These are phyloP conservation scores for Articulospora tetracladia DNA, from an alignment of 495 filamentous ascomycete genomes.

Conservation along the genomic window DNA sequence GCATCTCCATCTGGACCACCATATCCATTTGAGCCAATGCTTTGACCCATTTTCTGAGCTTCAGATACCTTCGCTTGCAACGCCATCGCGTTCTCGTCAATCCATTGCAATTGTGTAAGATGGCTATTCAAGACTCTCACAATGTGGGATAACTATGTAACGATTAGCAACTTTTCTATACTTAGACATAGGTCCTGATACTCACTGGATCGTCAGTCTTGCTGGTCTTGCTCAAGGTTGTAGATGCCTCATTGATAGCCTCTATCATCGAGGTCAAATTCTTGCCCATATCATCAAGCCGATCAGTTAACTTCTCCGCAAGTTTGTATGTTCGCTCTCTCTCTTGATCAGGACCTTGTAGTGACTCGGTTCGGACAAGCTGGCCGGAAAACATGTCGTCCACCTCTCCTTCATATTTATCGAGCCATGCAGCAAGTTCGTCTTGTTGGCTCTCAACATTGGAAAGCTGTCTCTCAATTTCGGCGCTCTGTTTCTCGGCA, in stretches of 20 bases:
- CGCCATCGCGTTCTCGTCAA: slow-evolving; percentile 78
- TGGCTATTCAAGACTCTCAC: slow-evolving; percentile 92
- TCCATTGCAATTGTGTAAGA: slow-evolving; percentile 81
- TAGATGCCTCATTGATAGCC: slow-evolving; percentile 86
- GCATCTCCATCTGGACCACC: slow-evolving; percentile 58
- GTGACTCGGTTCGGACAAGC: slow-evolving; percentile 56
- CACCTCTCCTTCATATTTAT: slow-evolving; percentile 85
- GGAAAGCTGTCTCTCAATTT: slow-evolving; percentile 85
- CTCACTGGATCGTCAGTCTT: slow-evolving; percentile 90
- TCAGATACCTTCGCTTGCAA: slow-evolving; percentile 74
- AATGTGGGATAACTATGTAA: slow-evolving; percentile 77
- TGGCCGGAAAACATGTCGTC: slow-evolving; percentile 78
- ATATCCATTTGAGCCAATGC: slow-evolving; percentile 57
- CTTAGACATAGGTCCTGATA: slow-evolving; percentile 23
- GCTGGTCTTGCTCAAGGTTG: slow-evolving; percentile 78
- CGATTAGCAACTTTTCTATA: slow-evolving; percentile 20
- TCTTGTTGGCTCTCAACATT: slow-evolving; percentile 89
- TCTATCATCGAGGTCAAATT: slow-evolving; percentile 94
- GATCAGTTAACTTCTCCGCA: slow-evolving; percentile 85
- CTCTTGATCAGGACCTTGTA: slow-evolving; percentile 88
- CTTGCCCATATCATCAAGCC: slow-evolving; percentile 85
- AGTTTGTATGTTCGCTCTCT: slow-evolving; percentile 90
- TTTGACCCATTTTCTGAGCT: slow-evolving; percentile 71
- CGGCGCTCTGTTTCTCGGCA: slow-evolving; percentile 82
- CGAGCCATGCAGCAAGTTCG: slow-evolving; percentile 78